A percentile compares a stretch with the other conserved stretches of the same genome.
Evolutionary conservation across 1,139 yeast species (phyloP).

Genomic region (Pichia sp.): DNA sequence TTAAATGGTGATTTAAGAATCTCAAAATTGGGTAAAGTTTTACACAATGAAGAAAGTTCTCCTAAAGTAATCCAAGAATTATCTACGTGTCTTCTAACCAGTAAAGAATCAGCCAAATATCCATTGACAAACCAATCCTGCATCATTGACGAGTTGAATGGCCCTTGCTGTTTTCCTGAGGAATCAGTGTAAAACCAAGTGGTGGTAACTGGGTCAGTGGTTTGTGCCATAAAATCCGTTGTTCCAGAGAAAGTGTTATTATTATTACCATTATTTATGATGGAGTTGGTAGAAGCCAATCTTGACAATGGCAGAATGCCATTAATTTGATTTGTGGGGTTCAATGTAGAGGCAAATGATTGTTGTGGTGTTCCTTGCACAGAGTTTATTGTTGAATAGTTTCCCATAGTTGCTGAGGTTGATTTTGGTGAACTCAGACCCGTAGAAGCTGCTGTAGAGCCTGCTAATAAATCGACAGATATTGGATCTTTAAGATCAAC

Average conservation of each 20-base stretch:
- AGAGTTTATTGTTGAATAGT: conserved; percentile 5
- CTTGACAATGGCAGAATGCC: too few relatives aligned
- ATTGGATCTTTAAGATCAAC: not conserved
- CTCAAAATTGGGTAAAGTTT: conserved; percentile 22
- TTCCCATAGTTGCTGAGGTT: not conserved
- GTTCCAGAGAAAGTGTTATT: too few relatives aligned
- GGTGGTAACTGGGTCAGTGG: not conserved
- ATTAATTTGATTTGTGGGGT: too few relatives aligned
- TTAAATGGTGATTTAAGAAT: conserved; percentile 6
- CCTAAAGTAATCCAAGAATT: conserved; percentile 33
- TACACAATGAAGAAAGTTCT: conserved; percentile 18
- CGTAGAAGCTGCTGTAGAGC: not conserved
- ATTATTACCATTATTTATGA: too few relatives aligned
- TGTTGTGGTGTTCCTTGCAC: conserved; percentile 2
- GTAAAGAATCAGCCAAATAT: conserved; percentile 49
- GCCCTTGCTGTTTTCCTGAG: conserved; percentile 67
- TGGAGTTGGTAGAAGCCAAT: too few relatives aligned
- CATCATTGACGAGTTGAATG: conserved; percentile 69
- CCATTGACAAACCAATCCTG: conserved; percentile 67
- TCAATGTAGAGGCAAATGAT: too few relatives aligned
- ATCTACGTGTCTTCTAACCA: conserved; percentile 49
- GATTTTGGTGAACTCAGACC: not conserved
- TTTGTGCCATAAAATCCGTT: not conserved
- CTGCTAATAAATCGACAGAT: not conserved
- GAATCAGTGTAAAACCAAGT: conserved; percentile 70